These are phyloP conservation scores for Russula lepida DNA, from an alignment of 768 basidiomycete species.

Conservation along the genomic window DNA sequence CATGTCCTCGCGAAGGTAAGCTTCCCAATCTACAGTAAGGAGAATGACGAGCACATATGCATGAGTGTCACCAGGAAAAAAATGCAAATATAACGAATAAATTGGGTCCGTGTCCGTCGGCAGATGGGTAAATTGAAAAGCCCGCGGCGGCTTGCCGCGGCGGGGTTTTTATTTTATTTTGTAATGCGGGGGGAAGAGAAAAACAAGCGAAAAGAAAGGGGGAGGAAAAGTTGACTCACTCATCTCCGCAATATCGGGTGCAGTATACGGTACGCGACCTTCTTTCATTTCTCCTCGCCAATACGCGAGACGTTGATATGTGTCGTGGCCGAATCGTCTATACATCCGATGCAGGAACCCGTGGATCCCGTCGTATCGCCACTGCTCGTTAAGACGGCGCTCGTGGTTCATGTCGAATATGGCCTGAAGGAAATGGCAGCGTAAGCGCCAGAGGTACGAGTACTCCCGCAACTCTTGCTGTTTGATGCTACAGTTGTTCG, in stretches of 20 bases:
- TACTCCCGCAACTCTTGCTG: background rate
- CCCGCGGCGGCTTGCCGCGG: background rate
- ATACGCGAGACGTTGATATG: constrained; percentile 4
- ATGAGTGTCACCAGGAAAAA: background rate
- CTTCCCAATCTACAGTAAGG: constrained; percentile 14
- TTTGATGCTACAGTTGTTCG: background rate
- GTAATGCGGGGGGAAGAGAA: background rate
- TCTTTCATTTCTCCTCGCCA: background rate
- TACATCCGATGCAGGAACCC: constrained; percentile 11
- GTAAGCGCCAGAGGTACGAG: constrained; percentile 10
- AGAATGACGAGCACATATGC: too few species aligned
- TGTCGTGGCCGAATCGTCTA: constrained; percentile 8
- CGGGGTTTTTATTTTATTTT: background rate
- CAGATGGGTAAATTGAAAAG: background rate
- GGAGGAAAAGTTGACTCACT: background rate
- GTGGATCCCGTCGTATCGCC: background rate
- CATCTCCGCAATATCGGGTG: constrained; percentile 8
- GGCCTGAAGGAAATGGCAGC: constrained; percentile 4
- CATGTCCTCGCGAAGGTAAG: background rate
- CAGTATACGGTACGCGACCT: background rate
- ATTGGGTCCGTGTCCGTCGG: background rate
- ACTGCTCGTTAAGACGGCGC: background rate
- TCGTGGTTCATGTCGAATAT: constrained; percentile 13
- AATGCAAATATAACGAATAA: background rate
- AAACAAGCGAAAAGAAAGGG: background rate